Conservation (phyloP, 495 filamentous ascomycete species). For the Pseudoneurospora amorphoporcata region DNA sequence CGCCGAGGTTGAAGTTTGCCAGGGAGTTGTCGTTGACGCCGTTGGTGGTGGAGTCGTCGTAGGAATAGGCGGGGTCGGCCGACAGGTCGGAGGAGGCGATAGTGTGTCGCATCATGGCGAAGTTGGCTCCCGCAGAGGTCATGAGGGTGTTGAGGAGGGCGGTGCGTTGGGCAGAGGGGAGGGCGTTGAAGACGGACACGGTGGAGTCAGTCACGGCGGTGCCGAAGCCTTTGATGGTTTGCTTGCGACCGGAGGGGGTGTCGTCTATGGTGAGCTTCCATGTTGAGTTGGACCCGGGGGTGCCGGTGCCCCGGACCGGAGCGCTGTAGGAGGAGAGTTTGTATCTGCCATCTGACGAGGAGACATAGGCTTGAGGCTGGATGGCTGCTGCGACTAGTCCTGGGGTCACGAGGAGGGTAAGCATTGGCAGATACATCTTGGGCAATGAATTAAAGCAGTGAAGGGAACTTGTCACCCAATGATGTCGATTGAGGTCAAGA, state of each 20-base stretch:
- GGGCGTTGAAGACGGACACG: constrained; percentile 39
- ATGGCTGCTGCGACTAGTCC: constrained; percentile 5
- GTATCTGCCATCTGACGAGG: constrained; percentile 36
- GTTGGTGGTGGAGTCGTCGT: constrained; percentile 34
- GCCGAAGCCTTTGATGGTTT: constrained; percentile 44
- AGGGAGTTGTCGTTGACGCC: constrained; percentile 30
- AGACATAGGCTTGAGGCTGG: constrained; percentile 26
- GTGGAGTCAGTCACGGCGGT: constrained; percentile 47
- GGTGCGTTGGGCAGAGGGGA: constrained; percentile 27
- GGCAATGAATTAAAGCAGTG: not conserved
- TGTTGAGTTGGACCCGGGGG: constrained; percentile 29
- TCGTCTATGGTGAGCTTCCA: constrained; percentile 43
- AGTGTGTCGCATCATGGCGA: constrained; percentile 43
- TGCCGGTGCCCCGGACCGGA: constrained; percentile 34
- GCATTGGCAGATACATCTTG: not conserved
- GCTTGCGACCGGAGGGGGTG: constrained; percentile 35
- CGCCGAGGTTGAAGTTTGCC: constrained; percentile 35
- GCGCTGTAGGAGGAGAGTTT: constrained; percentile 31
- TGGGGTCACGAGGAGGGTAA: constrained; percentile 9
- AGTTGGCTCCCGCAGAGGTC: constrained; percentile 36
- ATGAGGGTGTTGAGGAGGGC: constrained; percentile 39
- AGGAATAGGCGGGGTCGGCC: constrained; percentile 39
- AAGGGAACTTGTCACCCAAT: not conserved
- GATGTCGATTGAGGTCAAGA: not conserved
- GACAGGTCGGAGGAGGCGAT: constrained; percentile 45